Conservation (phyloP, 805 yeast species). For the Priceomyces fermenticarens region DNA sequence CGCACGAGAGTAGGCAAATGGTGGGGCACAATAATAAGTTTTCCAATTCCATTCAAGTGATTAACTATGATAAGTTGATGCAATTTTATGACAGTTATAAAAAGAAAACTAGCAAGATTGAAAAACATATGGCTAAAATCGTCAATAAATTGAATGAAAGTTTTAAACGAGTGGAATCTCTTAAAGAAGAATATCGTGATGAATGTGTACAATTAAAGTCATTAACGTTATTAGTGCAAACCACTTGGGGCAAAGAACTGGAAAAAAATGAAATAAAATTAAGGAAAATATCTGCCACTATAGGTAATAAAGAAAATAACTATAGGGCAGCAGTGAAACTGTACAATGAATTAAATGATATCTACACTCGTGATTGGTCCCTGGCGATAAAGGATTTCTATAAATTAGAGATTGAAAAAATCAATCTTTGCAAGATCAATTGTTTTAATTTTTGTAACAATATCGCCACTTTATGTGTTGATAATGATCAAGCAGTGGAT, state of each 20-base stretch:
- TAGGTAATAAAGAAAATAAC: slow-evolving; percentile 44
- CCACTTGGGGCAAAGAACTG: slow-evolving; percentile 72
- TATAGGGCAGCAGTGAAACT: slow-evolving; percentile 55
- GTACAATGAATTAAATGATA: slow-evolving; percentile 54
- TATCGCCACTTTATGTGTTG: slow-evolving; percentile 71
- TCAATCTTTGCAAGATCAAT: slow-evolving; percentile 64
- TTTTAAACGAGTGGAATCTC: slow-evolving; percentile 30
- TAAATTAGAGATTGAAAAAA: slow-evolving; percentile 66
- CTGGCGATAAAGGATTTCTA: slow-evolving; percentile 60
- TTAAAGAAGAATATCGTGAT: slow-evolving; percentile 49
- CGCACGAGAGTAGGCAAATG: slow-evolving; percentile 57
- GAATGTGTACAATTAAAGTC: slow-evolving; percentile 61
- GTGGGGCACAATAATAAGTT: slow-evolving; percentile 56
- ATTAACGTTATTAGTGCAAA: slow-evolving; percentile 56
- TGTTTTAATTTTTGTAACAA: slow-evolving; percentile 78
- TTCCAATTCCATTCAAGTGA: slow-evolving; percentile 47
- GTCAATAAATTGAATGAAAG: slow-evolving; percentile 42
- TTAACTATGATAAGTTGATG: slow-evolving; percentile 46
- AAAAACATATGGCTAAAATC: slow-evolving; percentile 55
- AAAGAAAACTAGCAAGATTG: slow-evolving; percentile 54
- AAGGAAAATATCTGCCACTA: slow-evolving; percentile 44
- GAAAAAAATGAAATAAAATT: slow-evolving; percentile 58
- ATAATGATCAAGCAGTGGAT: slow-evolving; percentile 76
- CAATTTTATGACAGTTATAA: slow-evolving; percentile 51
- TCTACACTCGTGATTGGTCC: slow-evolving; percentile 74